Evolutionary conservation across 2,329 filamentous ascomycete genomes (phyloP).

Genomic region (Fusarium sambucinum): DNA sequence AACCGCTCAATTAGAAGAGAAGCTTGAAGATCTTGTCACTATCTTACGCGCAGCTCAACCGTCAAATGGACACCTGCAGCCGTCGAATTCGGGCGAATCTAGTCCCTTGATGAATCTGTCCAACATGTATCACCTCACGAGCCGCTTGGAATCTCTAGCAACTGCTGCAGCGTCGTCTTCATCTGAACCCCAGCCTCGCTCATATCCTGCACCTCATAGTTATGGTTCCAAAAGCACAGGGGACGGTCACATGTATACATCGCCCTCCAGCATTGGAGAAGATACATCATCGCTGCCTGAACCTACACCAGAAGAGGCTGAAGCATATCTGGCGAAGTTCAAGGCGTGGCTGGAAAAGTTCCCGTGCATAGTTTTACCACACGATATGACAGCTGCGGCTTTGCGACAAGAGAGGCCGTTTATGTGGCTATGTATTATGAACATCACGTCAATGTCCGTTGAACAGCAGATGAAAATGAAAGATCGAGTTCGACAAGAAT

Average conservation of each 20-base stretch:
- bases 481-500: constrained; percentile 57
- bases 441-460: constrained; percentile 58
- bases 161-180: constrained; percentile 53
- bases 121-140: constrained; percentile 39
- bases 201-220: constrained; percentile 17
- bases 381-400: constrained; percentile 53
- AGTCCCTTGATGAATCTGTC: constrained; percentile 25
- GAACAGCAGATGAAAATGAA: constrained; percentile 56
- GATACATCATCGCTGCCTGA: constrained; percentile 45
- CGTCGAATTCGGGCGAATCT: constrained; percentile 18
- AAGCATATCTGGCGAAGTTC: constrained; percentile 57
- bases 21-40: constrained; percentile 62
- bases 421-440: constrained; percentile 63
- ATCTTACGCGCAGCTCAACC: constrained; percentile 55
- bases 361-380: constrained; percentile 59
- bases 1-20: constrained; percentile 62
- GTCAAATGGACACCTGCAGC: constrained; percentile 31
- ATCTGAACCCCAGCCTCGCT: constrained; percentile 27
- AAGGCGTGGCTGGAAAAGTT: constrained; percentile 57
- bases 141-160: constrained; percentile 54
- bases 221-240: constrained; percentile 19
- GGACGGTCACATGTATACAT: constrained; percentile 13
- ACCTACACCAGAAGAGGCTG: constrained; percentile 54
- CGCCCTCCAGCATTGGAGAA: constrained; percentile 23
- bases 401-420: constrained; percentile 60